Evolutionary conservation across 148 eudicot genomes (phyloP), one percentile per base, ranked within the genome.

Genomic region (Euryodendron excelsum): DNA sequence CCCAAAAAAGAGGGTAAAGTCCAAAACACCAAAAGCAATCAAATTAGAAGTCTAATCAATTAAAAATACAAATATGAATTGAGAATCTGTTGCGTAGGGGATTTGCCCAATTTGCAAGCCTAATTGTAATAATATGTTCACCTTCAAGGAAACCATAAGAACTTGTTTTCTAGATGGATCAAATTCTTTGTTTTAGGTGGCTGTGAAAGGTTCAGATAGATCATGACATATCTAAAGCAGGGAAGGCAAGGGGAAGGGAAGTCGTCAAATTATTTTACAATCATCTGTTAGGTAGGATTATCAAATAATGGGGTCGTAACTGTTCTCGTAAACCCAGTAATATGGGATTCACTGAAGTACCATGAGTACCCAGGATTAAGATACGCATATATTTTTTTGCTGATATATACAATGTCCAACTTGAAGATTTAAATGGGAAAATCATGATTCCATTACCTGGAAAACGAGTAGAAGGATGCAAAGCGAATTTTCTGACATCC

Each of bases 401-500:
- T 36, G 15, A 36, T 20, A 8, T 5, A 31, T 33, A 31, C 44
- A 17, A 33, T 64, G 15, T 20, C 6, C n/a, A 1, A 64, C 39
- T 64, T 64, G 68, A 64, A 33, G 34, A 17, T 15, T 63, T 6
- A 64, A 5, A 60, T 33, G 9, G 14, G 27, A 23, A 33, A 64
- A 64, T 15, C 68, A 33, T 64, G 68, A 64, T 18, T 33, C n/a
- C 18, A 8, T 33, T 36, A 67, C 72, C 72, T 67, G 72, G 72
- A 67, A 67, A 23, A 67, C 72, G 23, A 67, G 72, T 23, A 67
- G 72, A 67, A 37, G 50, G 72, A 67, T 67, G 72, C 72, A 67
- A 67, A 67, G 72, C 23, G 72, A 67, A 17, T 39, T 67, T 27
- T 67, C 72, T 39, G 72, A 67, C 72, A 67, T 67, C 72, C 72